Base-by-base conservation (phyloP, 305 asterid species). In the Fraxinus floribunda region DNA sequence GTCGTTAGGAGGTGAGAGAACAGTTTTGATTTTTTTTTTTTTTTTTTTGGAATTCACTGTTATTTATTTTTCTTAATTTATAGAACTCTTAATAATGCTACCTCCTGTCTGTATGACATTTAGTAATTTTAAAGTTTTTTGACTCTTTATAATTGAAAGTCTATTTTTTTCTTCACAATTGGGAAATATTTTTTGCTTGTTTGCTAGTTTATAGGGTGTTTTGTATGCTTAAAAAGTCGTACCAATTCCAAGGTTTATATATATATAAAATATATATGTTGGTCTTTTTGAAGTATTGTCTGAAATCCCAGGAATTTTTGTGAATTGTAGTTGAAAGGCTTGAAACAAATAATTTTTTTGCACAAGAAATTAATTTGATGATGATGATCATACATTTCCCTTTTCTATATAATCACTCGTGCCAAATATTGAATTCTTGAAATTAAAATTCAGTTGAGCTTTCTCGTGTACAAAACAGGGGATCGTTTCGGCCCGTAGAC, bases 11-110 rank as follows among this genome's bases (percentile, higher is more conserved):
- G 89, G 84, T 80, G 86, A 79, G 83, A 77, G 78, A 85, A 87
- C 87, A 88, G 68, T 86, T 92, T 92, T 89, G 88, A 49, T 4
- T 55, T 5, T 5, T 13, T 55, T 4, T 55, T 5, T 5, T 13
- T 55, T 1, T 78, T 80, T 44, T 74, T 49, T 24, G 16, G 55
- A 15, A 22, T 77, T 79, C 76, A 49, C 39, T 24, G 11, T 55
- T 4, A 62, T 77, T 79, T 79, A 57, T 7, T 1, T 64, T 35
- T 81, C 26, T 34, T 75, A 15, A 38, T 70, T 85, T 80, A 83
- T 85, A 86, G 88, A 41, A 88, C 88, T 84, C 83, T 64, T 82
- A 92, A 92, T 92, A 89, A 90, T 84, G 89, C 80, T 34, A 71
- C 82, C 79, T 72, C 24, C 79, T 81, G 75, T 62, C 82, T 80